Evolutionary conservation across 2,329 filamentous ascomycete species (phyloP).

Genomic region (Colletotrichum salicis): DNA sequence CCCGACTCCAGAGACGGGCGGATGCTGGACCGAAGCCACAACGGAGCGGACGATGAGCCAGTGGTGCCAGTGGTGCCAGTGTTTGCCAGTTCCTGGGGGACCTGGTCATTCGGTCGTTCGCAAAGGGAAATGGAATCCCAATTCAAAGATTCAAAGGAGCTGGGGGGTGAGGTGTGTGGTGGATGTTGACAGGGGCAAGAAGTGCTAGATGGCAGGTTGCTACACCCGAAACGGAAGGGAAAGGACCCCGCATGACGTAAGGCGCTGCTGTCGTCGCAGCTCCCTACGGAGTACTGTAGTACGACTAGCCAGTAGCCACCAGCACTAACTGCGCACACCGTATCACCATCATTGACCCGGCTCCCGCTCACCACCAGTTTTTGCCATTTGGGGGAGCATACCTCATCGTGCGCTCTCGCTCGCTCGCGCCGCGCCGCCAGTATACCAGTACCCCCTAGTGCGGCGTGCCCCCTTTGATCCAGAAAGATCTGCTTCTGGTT

Average conservation of each 20-base stretch:
- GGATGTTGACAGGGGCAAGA: conserved; percentile 4
- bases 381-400: background rate
- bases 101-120: conserved; percentile 9
- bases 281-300: conserved; percentile 7
- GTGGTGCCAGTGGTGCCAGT: background rate
- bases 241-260: conserved; percentile 33
- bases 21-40: conserved; percentile 26
- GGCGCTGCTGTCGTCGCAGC: conserved; percentile 14
- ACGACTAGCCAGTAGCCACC: conserved; percentile 15
- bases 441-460: background rate
- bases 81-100: background rate
- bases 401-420: conserved; percentile 15
- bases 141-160: background rate
- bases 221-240: conserved; percentile 26
- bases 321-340: conserved; percentile 10
- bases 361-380: conserved; percentile 12
- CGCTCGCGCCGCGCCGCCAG: background rate
- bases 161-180: background rate
- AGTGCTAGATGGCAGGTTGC: conserved; percentile 3
- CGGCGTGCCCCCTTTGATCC: background rate
- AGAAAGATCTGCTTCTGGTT: background rate
- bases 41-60: conserved; percentile 7
- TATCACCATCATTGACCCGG: conserved; percentile 13
- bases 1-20: conserved; percentile 1
- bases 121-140: conserved; percentile 1